Percentiles rank a stretch among this genome's conserved stretches.
Conservation (phyloP, 768 basidiomycete species). For the Mycena latifolia region DNA sequence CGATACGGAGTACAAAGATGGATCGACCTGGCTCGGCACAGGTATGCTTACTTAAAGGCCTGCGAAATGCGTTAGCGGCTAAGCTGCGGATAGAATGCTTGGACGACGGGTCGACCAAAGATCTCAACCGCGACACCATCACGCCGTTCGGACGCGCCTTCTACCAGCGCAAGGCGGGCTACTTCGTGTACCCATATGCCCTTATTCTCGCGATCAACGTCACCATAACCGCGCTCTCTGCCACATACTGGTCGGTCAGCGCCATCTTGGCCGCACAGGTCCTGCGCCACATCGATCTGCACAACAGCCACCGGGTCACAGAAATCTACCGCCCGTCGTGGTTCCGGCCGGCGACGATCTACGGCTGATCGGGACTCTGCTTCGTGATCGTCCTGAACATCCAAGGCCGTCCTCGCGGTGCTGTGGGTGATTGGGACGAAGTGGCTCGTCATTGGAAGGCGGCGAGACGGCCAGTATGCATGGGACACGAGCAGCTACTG, state of each 20-base stretch:
- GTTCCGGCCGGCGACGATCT: slow-evolving; percentile 55
- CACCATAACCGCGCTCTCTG: slow-evolving; percentile 49
- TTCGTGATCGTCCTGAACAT: slow-evolving; percentile 53
- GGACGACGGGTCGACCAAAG: slow-evolving; percentile 34
- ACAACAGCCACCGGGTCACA: slow-evolving; percentile 39
- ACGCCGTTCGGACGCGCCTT: slow-evolving; percentile 60
- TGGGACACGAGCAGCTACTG: slow-evolving; percentile 63
- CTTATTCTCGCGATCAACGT: slow-evolving; percentile 53
- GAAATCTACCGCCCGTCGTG: slow-evolving; percentile 50
- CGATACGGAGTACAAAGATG: slow-evolving; percentile 50
- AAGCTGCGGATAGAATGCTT: slow-evolving; percentile 22
- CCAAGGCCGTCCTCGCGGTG: slow-evolving; percentile 52
- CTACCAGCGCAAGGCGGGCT: slow-evolving; percentile 52
- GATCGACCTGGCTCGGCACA: slow-evolving; percentile 53
- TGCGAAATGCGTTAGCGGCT: neutral
- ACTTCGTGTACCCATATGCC: slow-evolving; percentile 54
- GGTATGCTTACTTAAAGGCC: slow-evolving; percentile 36
- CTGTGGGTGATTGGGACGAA: slow-evolving; percentile 57
- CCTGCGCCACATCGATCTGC: slow-evolving; percentile 49
- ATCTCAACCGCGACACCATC: slow-evolving; percentile 41
- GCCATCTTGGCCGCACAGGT: slow-evolving; percentile 53
- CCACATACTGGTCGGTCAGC: slow-evolving; percentile 56
- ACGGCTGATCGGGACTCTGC: slow-evolving; percentile 52
- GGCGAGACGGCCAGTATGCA: slow-evolving; percentile 52
- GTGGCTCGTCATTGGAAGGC: slow-evolving; percentile 56